Conservation (phyloP, 2,329 filamentous ascomycete species). For the Aspergillus unguis region DNA sequence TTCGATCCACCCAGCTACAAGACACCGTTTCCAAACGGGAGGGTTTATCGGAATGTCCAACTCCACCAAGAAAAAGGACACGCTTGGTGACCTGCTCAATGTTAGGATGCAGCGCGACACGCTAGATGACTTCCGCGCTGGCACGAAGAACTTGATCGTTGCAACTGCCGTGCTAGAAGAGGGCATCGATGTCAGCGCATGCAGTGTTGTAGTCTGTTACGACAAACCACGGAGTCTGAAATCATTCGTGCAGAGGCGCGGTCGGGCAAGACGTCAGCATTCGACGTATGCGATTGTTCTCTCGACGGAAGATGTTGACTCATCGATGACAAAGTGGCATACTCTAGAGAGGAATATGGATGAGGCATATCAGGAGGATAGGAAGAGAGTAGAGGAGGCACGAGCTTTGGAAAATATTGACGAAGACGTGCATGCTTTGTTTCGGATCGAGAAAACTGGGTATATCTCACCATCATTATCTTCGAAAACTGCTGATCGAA, state of each 20-base stretch:
- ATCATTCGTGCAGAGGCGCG: constrained; percentile 63
- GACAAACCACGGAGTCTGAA: constrained; percentile 60
- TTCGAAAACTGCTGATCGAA: neutral
- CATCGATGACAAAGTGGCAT: constrained; percentile 55
- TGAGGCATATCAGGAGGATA: constrained; percentile 62
- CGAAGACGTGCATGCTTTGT: constrained; percentile 36
- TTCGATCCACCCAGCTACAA: constrained; percentile 47
- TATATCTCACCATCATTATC: constrained; percentile 10
- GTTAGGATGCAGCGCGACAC: constrained; percentile 49
- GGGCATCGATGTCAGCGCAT: constrained; percentile 61
- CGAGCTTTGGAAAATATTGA: constrained; percentile 49
- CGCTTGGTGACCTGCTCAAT: constrained; percentile 50
- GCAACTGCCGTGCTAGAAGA: constrained; percentile 59
- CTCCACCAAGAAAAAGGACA: constrained; percentile 41
- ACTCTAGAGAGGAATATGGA: constrained; percentile 71
- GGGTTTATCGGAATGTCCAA: constrained; percentile 49
- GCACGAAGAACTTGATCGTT: constrained; percentile 56
- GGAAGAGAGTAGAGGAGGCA: constrained; percentile 49
- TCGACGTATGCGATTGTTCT: constrained; percentile 56
- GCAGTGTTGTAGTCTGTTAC: constrained; percentile 64
- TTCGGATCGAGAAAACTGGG: constrained; percentile 39
- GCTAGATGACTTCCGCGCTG: constrained; percentile 53
- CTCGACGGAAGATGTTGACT: constrained; percentile 32
- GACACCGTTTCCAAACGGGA: constrained; percentile 44
- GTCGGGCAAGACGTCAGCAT: constrained; percentile 56